phyloP scores from a whole-genome alignment of 1,284 basidiomycete genomes.

The Cutaneotrichosporon mucoides region DNA sequence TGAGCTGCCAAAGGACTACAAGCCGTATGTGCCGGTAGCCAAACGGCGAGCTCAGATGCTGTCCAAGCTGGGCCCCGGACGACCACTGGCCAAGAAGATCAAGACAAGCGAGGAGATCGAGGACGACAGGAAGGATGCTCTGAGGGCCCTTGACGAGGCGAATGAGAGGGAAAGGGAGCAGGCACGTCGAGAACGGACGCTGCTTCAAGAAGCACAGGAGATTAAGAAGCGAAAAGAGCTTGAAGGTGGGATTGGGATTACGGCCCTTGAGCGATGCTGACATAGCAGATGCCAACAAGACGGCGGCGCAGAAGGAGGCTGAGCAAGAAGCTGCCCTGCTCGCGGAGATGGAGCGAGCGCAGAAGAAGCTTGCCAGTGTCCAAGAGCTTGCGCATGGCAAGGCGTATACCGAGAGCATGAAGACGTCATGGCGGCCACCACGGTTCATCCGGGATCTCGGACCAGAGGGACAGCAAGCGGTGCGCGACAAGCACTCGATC shows the following conservation, averaged over 20 bases:
- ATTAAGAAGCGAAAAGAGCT: constrained; percentile 74
- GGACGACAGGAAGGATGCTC: constrained; percentile 6
- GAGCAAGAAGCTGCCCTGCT: constrained; percentile 88
- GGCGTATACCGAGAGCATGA: constrained; percentile 78
- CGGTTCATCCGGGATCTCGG: constrained; percentile 70
- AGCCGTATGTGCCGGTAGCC: constrained; percentile 18
- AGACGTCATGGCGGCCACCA: constrained; percentile 87
- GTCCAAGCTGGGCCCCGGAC: constrained; percentile 55
- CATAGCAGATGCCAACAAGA: constrained; percentile 82
- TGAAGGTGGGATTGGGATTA: constrained; percentile 62
- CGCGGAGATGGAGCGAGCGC: constrained; percentile 79
- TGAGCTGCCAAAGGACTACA: constrained; percentile 29
- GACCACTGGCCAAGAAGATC: constrained; percentile 20
- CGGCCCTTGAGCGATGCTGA: too few species aligned
- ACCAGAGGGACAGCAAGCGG: constrained; percentile 63
- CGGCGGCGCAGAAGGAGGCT: constrained; percentile 71
- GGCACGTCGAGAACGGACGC: constrained; percentile 72
- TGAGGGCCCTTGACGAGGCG: constrained; percentile 9
- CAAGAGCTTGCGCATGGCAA: constrained; percentile 91
- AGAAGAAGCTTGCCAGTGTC: constrained; percentile 83
- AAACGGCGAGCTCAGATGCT: constrained; percentile 36
- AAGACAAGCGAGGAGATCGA: constrained; percentile 11
- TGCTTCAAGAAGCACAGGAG: constrained; percentile 86
- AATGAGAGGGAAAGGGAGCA: constrained; percentile 52
- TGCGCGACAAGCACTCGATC: constrained; percentile 89